These are phyloP conservation scores for Sphaerobolus stellatus DNA, from an alignment of 1,284 basidiomycete genomes.

Conservation along the genomic window DNA sequence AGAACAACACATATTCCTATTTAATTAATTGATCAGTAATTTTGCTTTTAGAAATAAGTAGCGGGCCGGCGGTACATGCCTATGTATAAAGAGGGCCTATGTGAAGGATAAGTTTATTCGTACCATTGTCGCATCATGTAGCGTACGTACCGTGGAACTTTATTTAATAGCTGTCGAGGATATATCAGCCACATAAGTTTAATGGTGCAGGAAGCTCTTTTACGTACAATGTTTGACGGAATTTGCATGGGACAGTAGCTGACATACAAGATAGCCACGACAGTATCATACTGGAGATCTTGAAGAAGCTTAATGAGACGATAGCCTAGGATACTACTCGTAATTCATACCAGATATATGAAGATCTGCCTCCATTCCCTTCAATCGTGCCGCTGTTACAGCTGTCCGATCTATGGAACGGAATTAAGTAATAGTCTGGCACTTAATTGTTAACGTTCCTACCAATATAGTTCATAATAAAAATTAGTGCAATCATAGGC, in stretches of 20 bases:
- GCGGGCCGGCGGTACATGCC: conserved; percentile 27
- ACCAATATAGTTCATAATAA: conserved; percentile 69
- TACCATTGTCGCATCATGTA: not conserved
- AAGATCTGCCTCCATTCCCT: conserved; percentile 61
- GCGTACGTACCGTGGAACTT: conserved; percentile 10
- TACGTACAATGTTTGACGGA: conserved; percentile 13
- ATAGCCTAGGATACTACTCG: not conserved
- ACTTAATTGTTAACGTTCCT: not conserved
- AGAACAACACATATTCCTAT: conserved; percentile 46
- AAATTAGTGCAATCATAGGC: conserved; percentile 61
- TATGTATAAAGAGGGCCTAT: conserved; percentile 62
- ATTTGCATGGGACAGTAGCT: conserved; percentile 25
- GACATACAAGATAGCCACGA: conserved; percentile 34
- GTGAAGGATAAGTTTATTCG: not conserved
- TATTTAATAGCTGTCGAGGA: conserved; percentile 15
- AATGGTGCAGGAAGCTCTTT: not conserved
- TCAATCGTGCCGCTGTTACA: conserved; percentile 56
- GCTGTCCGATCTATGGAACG: conserved; percentile 50
- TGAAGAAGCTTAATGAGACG: not conserved
- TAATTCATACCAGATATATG: conserved; percentile 42
- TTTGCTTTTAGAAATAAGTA: not conserved
- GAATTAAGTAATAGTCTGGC: not conserved
- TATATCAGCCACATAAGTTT: not conserved
- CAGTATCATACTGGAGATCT: conserved; percentile 30
- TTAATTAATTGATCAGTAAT: not conserved